These are phyloP conservation scores for Knufia petricola DNA, from an alignment of 2,329 filamentous ascomycete genomes.

Conservation along the genomic window DNA sequence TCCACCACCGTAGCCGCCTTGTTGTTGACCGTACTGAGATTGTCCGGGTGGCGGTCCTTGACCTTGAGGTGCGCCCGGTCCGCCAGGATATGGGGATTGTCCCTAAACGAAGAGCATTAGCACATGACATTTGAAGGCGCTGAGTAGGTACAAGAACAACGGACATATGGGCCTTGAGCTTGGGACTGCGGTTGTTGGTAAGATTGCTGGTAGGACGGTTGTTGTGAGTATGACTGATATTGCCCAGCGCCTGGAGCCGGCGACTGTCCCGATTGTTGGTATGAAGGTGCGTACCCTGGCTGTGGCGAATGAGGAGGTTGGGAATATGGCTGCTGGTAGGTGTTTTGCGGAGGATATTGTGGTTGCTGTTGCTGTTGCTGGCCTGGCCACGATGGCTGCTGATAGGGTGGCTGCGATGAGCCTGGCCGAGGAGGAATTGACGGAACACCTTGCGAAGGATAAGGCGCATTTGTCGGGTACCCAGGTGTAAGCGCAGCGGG, in stretches of 20 bases:
- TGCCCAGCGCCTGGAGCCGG: conserved; percentile 12
- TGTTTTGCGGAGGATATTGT: conserved; percentile 22
- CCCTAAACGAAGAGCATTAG: conserved; percentile 25
- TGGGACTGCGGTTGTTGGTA: conserved; percentile 27
- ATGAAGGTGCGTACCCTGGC: no score
- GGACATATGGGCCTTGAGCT: conserved; percentile 19
- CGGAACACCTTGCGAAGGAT: conserved; percentile 7
- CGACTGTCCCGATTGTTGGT: conserved; percentile 16
- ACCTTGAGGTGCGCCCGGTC: conserved; percentile 22
- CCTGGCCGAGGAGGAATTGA: conserved; percentile 26
- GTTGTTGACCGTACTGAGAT: conserved; percentile 17
- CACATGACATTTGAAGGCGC: conserved; percentile 29
- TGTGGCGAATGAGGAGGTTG: no score
- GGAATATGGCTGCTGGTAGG: conserved; percentile 24
- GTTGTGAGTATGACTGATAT: conserved; percentile 13
- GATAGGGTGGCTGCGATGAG: conserved; percentile 23
- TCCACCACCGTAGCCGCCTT: no score
- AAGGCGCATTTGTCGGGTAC: conserved; percentile 6
- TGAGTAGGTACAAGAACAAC: conserved; percentile 20
- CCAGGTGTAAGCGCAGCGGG: conserved; percentile 5
- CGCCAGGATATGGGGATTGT: conserved; percentile 20
- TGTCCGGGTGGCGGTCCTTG: conserved; percentile 11
- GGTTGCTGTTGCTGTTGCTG: conserved; percentile 30
- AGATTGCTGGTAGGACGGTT: no score
- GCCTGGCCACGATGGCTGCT: conserved; percentile 30